These are phyloP conservation scores for Solanum okadae DNA, from an alignment of 257 asterid species.

Conservation along the genomic window DNA sequence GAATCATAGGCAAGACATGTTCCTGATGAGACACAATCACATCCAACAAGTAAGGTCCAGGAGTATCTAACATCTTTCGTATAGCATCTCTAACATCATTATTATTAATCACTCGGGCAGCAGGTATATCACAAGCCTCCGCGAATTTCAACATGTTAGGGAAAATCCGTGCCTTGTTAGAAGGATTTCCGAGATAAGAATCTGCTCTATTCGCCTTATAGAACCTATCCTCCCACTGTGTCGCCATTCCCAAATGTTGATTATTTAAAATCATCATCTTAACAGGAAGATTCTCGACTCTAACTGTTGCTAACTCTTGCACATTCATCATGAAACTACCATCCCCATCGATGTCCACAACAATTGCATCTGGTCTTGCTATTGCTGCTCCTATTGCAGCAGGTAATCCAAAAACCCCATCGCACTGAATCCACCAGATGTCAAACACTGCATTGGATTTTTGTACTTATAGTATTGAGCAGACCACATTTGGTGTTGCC, in stretches of 20 bases:
- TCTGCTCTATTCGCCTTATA: constrained; percentile 78
- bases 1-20: constrained; percentile 84
- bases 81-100: constrained; percentile 46
- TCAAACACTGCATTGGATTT: constrained; percentile 64
- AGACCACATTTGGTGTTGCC: constrained; percentile 96
- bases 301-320: constrained; percentile 63
- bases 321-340: constrained; percentile 89
- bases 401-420: constrained; percentile 82
- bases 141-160: constrained; percentile 71
- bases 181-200: constrained; percentile 67
- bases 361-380: constrained; percentile 59
- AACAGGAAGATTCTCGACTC: constrained; percentile 70
- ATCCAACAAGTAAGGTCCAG: constrained; percentile 73
- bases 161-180: constrained; percentile 45
- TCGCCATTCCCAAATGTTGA: constrained; percentile 85
- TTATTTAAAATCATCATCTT: constrained; percentile 72
- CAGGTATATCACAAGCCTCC: constrained; percentile 66
- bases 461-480: constrained; percentile 78
- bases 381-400: constrained; percentile 87
- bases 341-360: constrained; percentile 84
- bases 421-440: constrained; percentile 75
- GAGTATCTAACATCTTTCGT: constrained; percentile 64
- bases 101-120: constrained; percentile 48
- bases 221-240: constrained; percentile 85
- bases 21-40: constrained; percentile 81